Percentiles rank a stretch among this genome's conserved stretches.
Evolutionary conservation across 116 monocot species (phyloP).

Genomic region (Dioscorea cayenensis): DNA sequence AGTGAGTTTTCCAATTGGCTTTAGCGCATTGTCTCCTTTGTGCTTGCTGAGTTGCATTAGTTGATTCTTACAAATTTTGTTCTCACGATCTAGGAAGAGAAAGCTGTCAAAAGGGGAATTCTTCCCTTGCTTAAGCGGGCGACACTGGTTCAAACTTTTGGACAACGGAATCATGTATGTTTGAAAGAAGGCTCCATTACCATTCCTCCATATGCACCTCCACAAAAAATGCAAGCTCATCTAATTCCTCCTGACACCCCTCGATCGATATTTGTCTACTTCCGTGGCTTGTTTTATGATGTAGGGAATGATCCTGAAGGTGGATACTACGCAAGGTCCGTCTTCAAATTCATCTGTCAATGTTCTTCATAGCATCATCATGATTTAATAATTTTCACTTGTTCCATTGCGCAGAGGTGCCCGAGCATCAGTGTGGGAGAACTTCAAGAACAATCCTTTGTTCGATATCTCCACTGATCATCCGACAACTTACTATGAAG

Average conservation of each 20-base stretch:
- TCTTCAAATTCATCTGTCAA: neutral
- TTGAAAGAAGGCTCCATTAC: constrained; percentile 87
- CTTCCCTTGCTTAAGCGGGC: constrained; percentile 77
- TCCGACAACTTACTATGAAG: constrained; percentile 91
- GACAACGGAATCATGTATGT: constrained; percentile 89
- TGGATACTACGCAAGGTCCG: constrained; percentile 94
- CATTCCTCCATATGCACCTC: constrained; percentile 95
- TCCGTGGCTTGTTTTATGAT: constrained; percentile 92
- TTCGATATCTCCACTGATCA: constrained; percentile 96
- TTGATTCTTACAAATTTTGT: neutral
- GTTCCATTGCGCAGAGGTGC: constrained; percentile 17
- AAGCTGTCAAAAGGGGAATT: constrained; percentile 84
- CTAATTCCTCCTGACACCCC: constrained; percentile 87
- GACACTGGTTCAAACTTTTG: constrained; percentile 93
- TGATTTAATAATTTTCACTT: neutral
- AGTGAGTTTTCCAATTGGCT: constrained; percentile 12
- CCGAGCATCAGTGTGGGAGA: constrained; percentile 95
- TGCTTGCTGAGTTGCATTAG: neutral
- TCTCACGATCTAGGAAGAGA: constrained; percentile 60
- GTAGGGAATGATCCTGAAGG: constrained; percentile 96
- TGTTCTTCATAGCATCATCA: too few relatives aligned
- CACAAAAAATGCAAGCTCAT: constrained; percentile 96
- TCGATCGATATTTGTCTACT: constrained; percentile 96
- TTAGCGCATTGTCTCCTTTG: neutral
- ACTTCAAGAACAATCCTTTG: constrained; percentile 25